phyloP scores from a whole-genome alignment of 306 rosid species.

The Rosa lucieae region DNA sequence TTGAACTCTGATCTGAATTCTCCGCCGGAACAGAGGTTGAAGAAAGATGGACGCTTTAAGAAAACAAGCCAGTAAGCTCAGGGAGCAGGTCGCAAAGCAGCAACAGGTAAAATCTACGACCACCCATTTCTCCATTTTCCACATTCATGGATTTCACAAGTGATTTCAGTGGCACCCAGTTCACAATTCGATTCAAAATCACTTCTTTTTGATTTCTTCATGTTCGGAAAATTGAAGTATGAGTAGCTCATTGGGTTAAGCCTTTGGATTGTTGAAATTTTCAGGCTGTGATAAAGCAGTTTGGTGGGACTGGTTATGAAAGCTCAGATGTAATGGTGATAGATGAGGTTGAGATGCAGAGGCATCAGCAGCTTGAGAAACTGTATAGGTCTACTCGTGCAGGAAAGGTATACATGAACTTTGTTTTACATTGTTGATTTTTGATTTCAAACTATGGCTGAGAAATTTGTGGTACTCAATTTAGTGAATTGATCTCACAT shows the following conservation, averaged over 20 bases:
- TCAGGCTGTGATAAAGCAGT: constrained; percentile 94
- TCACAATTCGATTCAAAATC: neutral
- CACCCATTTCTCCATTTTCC: neutral
- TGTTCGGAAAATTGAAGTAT: neutral
- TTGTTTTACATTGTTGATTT: neutral
- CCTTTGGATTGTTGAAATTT: neutral
- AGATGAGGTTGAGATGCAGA: constrained; percentile 93
- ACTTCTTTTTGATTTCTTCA: neutral
- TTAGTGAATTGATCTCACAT: too few species aligned
- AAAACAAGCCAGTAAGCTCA: constrained; percentile 84
- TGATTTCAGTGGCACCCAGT: neutral
- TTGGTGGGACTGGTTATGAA: constrained; percentile 81
- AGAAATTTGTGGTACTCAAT: too few species aligned
- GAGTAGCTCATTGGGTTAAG: neutral
- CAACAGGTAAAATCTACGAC: constrained; percentile 50
- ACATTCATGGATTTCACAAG: neutral
- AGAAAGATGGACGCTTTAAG: constrained; percentile 74
- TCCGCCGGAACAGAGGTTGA: neutral
- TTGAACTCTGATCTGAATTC: neutral
- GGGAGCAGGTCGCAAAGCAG: constrained; percentile 93
- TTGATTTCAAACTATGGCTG: neutral
- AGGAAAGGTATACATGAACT: constrained; percentile 61
- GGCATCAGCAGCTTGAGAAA: constrained; percentile 90
- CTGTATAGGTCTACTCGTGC: constrained; percentile 80
- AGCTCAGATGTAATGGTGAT: constrained; percentile 86